phyloP scores from a whole-genome alignment of 805 yeast genomes.

The Saccharomycopsis vini region DNA sequence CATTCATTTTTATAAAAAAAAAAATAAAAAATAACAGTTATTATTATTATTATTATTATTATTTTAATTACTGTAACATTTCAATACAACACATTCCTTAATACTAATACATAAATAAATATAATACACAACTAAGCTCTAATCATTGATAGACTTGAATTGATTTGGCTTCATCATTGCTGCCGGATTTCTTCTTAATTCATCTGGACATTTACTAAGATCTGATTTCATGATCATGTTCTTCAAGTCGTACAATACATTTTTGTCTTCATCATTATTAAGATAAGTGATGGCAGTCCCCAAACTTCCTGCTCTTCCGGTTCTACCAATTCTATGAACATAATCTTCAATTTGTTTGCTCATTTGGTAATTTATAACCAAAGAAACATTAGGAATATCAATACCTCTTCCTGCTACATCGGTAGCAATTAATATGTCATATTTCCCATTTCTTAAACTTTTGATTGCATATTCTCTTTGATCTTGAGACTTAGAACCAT shows the following conservation, averaged over 20 bases:
- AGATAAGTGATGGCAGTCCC: conserved; percentile 76
- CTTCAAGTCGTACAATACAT: conserved; percentile 36
- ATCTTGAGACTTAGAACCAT: conserved; percentile 81
- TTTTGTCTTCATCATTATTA: conserved; percentile 44
- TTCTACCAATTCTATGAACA: conserved; percentile 89
- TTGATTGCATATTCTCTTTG: conserved; percentile 73
- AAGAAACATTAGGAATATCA: conserved; percentile 77
- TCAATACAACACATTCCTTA: no score
- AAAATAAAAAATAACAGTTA: no score
- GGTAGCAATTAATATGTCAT: conserved; percentile 73
- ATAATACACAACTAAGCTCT: no score
- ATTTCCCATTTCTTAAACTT: conserved; percentile 45
- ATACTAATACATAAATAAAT: no score
- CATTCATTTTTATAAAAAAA: no score
- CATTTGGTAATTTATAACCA: conserved; percentile 86
- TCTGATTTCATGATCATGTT: conserved; percentile 11
- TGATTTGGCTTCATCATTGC: conserved; percentile 16
- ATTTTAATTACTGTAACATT: no score
- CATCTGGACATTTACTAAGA: conserved; percentile 17
- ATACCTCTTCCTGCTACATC: conserved; percentile 96
- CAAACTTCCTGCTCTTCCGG: conserved; percentile 84
- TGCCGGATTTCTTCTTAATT: conserved; percentile 13
- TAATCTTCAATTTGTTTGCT: conserved; percentile 69
- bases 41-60: no score
- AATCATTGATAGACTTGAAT: conserved; percentile 15